phyloP scores from a whole-genome alignment of 2,329 filamentous ascomycete genomes.

The Hypoxylon rubiginosum region DNA sequence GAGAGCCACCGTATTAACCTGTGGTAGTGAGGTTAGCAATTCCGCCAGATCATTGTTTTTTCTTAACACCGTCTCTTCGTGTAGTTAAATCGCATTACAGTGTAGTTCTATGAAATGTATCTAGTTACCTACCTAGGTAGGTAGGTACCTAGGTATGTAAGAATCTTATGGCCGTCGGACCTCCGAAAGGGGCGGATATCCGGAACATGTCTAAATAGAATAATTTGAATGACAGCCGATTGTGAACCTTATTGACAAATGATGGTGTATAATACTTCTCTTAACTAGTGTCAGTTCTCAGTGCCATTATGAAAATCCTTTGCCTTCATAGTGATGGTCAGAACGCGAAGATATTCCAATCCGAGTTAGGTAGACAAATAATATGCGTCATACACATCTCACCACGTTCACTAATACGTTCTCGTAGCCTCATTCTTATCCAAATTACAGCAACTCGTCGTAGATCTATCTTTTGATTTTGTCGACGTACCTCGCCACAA shows the following conservation, averaged over 20 bases:
- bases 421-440: slow-evolving; percentile 19
- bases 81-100: no score
- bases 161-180: slow-evolving; percentile 15
- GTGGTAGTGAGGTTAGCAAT: no score
- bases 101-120: not conserved
- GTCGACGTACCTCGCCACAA: slow-evolving; percentile 40
- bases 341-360: slow-evolving; percentile 29
- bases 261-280: not conserved
- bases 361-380: slow-evolving; percentile 36
- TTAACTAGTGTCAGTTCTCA: not conserved
- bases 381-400: not conserved
- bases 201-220: slow-evolving; percentile 2
- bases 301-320: slow-evolving; percentile 37
- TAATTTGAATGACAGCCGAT: not conserved
- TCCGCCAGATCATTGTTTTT: no score
- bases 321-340: slow-evolving; percentile 40
- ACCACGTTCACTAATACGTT: not conserved
- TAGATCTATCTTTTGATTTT: slow-evolving; percentile 42
- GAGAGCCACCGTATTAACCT: no score
- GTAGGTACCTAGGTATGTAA: not conserved
- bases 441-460: slow-evolving; percentile 5
- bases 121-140: not conserved
- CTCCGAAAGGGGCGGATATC: slow-evolving; percentile 25
- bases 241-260: not conserved
- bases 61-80: no score